Evolutionary conservation across 2,329 filamentous ascomycete genomes (phyloP).

Genomic region (Cladophialophora bantiana): DNA sequence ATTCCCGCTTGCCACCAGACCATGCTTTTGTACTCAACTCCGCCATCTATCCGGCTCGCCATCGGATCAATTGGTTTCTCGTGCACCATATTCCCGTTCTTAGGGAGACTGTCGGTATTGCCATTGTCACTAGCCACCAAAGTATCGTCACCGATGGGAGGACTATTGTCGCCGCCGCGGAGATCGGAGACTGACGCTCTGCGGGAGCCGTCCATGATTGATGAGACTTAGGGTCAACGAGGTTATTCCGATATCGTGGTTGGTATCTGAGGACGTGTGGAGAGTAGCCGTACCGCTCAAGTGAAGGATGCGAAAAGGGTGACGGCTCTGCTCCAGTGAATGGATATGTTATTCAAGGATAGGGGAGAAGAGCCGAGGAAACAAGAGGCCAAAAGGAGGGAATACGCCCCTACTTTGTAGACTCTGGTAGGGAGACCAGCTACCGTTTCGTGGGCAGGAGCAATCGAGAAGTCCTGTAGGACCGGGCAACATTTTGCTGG

Average conservation of each 20-base stretch:
- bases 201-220: conserved; percentile 14
- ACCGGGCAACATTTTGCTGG: conserved; percentile 19
- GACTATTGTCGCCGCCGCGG: neutral
- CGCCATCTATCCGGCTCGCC: conserved; percentile 27
- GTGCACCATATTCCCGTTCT: conserved; percentile 12
- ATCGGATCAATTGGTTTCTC: conserved; percentile 26
- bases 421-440: neutral
- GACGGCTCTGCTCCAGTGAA: conserved; percentile 13
- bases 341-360: conserved; percentile 4
- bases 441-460: conserved; percentile 15
- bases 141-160: conserved; percentile 7
- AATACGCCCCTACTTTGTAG: conserved; percentile 11
- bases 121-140: conserved; percentile 3
- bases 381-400: neutral
- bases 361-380: neutral
- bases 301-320: conserved; percentile 1
- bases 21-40: conserved; percentile 36
- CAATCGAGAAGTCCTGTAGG: conserved; percentile 12
- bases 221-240: conserved; percentile 11
- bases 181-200: neutral
- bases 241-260: neutral
- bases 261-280: conserved; percentile 9
- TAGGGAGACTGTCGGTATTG: conserved; percentile 9
- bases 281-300: conserved; percentile 11
- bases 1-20: conserved; percentile 38